Base-by-base conservation (phyloP, 2,329 filamentous ascomycete species). In the Epichloe sp. region DNA sequence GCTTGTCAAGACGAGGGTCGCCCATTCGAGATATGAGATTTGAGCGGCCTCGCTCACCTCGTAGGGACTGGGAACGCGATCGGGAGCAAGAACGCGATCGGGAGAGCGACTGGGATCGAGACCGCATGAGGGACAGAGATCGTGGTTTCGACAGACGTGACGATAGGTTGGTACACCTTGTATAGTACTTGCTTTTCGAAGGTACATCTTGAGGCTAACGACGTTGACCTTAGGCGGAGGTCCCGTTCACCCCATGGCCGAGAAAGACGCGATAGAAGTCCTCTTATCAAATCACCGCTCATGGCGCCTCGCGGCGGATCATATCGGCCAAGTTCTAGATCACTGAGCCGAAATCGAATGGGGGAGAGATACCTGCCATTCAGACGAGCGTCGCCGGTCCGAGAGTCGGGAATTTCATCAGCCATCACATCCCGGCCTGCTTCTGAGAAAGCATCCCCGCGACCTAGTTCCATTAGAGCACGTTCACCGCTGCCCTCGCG, bases 321-420 rank as follows among this genome's bases (percentile, higher is more conserved):
- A 3, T 80, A 76, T 56, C 70, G 77, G 51, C 74, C 70, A n/a
- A 72, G 76, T 36, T 78, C 77, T 42, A 71, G 76, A 43, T 76
- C 71, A 45, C 68, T 34, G 14, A 52, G 51, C 47, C 51, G 70
- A 14, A 72, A 72, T 47, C 72, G 76, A 43, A 71, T 75, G 44
- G 74, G 37, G 37, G 68, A 72, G 48, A 60, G 68, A 56, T 70
- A 68, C 62, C 70, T 65, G 21, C 64, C 70, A 3, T 71, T 68
- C 55, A 67, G 75, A 58, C 72, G 76, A 38, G 66, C 67, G 15
- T 75, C 75, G 6, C 75, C 73, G 4, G 67, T 68, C 14, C 69
- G 73, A 51, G 74, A 78, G 38, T 73, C 75, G 6, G 69, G 67
- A 23, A 68, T 75, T 21, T 71, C 74, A 15, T 77, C 76, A 4